These are phyloP conservation scores for Talaromyces sp. DNA, from an alignment of 2,329 filamentous ascomycete species.

Conservation along the genomic window DNA sequence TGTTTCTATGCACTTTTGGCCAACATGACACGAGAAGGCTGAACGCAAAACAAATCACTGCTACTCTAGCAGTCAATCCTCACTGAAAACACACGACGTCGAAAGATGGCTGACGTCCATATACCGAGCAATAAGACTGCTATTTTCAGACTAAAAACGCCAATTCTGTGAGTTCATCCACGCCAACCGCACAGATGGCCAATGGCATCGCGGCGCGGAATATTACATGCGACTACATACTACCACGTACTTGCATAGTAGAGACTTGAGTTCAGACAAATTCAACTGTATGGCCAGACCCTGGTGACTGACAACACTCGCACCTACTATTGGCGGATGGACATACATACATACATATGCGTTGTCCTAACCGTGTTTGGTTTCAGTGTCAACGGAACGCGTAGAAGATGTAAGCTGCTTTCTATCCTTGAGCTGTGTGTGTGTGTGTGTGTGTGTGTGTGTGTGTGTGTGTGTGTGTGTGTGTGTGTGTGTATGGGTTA, in stretches of 20 bases:
- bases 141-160: conserved; percentile 1
- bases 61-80: too few relatives aligned
- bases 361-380: too few relatives aligned
- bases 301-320: not conserved
- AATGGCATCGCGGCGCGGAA: not conserved
- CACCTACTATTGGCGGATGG: not conserved
- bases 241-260: too few relatives aligned
- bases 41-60: not conserved
- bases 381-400: too few relatives aligned
- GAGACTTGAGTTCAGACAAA: not conserved
- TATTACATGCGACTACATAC: not conserved
- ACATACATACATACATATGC: not conserved
- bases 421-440: too few relatives aligned
- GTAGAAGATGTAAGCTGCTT: too few relatives aligned
- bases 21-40: not conserved
- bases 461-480: too few relatives aligned
- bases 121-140: not conserved
- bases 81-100: not conserved
- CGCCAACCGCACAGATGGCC: not conserved
- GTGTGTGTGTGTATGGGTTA: too few relatives aligned
- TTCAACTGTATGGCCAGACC: not conserved
- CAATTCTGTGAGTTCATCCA: not conserved
- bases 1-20: not conserved
- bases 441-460: too few relatives aligned
- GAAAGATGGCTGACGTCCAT: not conserved